Evolutionary conservation across 257 asterid species (phyloP), one percentile per base, ranked within the genome.

Genomic region (Phtheirospermum japonicum): DNA sequence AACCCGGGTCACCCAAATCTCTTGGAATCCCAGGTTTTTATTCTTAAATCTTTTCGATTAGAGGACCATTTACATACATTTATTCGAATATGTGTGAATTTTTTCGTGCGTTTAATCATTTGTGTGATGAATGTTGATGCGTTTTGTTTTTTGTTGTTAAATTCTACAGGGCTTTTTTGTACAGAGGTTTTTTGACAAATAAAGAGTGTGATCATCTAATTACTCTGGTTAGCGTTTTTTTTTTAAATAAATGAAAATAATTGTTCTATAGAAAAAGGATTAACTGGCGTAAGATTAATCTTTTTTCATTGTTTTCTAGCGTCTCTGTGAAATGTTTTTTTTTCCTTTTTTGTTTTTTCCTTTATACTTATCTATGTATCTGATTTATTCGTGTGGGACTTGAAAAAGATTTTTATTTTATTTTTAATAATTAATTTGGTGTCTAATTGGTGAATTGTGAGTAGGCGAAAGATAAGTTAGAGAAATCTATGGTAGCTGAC

Each of bases 401-500:
- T n/a, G n/a, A 37, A 37, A 37, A 12, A 3, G 48, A 40, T 4
- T n/a, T n/a, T n/a, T 51, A 7, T 73, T 32, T 50, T 9, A 19
- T 10, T 46, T 46, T 46, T 17, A 7, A 36, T 59, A 42, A 39
- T 45, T 23, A 26, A 17, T 72, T 55, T 75, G 48, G 42, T 61
- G 33, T 63, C 13, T 9, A 61, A 20, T 59, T 70, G 70, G 55
- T 66, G 71, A 70, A 58, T 79, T 61, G 31, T 61, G 81, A 46
- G 37, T 61, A 93, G 97, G 97, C 96, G 46, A 83, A 82, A 73
- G 94, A 76, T 79, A 85, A 80, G 69, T 78, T 85, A 78, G 96
- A 87, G 77, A 93, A 93, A 71, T 90, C 99, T 50, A 85, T 85
- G 99, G 99, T 93, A 54, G 90, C 96, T 51, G 95, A 87, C 74